Evolutionary conservation across 1,284 basidiomycete species (phyloP), one percentile per base, ranked within the genome.

Genomic region (Sanghuangporus weigelae): DNA sequence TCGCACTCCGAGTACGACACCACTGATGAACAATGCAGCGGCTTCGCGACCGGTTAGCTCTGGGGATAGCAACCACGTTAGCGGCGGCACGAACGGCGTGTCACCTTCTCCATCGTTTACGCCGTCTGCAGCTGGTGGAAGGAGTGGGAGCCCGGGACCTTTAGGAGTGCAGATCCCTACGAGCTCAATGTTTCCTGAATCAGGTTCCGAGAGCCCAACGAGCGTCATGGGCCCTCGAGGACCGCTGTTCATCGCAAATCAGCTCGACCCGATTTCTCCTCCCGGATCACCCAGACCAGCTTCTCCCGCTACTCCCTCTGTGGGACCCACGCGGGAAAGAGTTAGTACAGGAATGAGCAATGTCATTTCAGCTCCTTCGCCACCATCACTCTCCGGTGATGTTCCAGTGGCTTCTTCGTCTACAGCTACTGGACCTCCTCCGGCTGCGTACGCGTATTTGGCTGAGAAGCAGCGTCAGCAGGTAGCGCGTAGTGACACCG

Each of bases 121-220:
- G 4, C 57, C 57, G 10, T 59, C 62, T 26, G 21, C 46, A 7
- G 31, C 19, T 42, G 42, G 53, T 23, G 35, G 21, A 38, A 57
- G 60, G 53, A 21, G 35, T 16, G 44, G 44, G 7, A 62, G 62
- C 39, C 50, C 57, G 16, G 62, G 62, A 3, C 48, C 63, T 7
- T 31, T 64, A 38, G 63, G 63, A 21, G 63, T 64, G 11, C 19
- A 39, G 36, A 64, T 64, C n/a, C 59, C 59, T 49, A 49, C 57
- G 19, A 58, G 63, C 3, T 51, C 63, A 8, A 53, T 57, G 19
- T 58, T 64, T 26, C 36, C 50, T 46, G 58, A 53, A 39, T 31
- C 57, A 10, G 50, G 40, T 12, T 14, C 49, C 21, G 57, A 59
- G 11, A 64, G 63, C 44, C 63, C 63, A 51, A 56, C 58, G 40